phyloP scores from a whole-genome alignment of 306 rosid species.

The Carpinus fangiana region DNA sequence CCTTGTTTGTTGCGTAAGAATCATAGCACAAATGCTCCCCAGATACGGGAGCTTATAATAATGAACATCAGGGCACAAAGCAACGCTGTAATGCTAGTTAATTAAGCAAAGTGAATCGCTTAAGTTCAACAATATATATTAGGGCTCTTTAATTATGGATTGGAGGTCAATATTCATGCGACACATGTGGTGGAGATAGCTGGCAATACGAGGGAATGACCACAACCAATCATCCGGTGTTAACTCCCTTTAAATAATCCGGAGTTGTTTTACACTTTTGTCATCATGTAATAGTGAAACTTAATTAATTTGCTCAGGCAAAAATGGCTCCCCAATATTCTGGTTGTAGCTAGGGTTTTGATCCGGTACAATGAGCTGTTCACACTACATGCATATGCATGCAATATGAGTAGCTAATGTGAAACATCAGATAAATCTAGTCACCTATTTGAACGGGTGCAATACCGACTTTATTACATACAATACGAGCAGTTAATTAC shows the following conservation, averaged over 20 bases:
- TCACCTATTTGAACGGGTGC: too few relatives aligned
- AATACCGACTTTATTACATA: too few relatives aligned
- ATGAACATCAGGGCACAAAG: constrained; percentile 17
- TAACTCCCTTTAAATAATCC: constrained; percentile 2
- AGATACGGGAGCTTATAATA: constrained; percentile 31
- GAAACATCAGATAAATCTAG: too few relatives aligned
- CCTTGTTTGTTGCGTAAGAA: constrained; percentile 22
- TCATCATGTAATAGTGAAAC: neutral
- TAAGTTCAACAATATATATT: constrained; percentile 19
- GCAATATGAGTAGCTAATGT: too few relatives aligned
- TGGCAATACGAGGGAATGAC: constrained; percentile 13
- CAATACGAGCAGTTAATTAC: too few relatives aligned
- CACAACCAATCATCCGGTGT: neutral
- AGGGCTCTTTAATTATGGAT: neutral
- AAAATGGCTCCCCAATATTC: too few relatives aligned
- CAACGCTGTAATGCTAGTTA: constrained; percentile 3
- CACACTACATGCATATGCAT: too few relatives aligned
- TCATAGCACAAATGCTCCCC: constrained; percentile 14
- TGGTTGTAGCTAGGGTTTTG: too few relatives aligned
- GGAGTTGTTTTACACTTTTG: neutral
- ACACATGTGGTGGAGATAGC: neutral
- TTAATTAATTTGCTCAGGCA: too few relatives aligned
- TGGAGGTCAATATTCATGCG: constrained; percentile 13
- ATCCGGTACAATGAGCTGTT: too few relatives aligned
- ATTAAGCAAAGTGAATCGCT: constrained; percentile 7